These are phyloP conservation scores for Fusarium buxicola DNA, from an alignment of 2,329 filamentous ascomycete species.

Conservation along the genomic window DNA sequence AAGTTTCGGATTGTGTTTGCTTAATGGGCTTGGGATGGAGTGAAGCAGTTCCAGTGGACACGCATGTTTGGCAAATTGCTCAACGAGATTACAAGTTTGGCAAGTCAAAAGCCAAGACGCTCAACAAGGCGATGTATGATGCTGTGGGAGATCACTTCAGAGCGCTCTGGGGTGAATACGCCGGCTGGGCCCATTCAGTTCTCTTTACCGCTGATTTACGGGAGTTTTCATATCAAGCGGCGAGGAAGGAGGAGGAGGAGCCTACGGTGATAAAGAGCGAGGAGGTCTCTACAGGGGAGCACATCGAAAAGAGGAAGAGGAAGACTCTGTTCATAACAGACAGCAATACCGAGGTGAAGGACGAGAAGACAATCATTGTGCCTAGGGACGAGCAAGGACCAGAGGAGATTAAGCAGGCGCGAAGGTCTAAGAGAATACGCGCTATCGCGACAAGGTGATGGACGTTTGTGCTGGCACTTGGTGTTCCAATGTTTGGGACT, in stretches of 20 bases:
- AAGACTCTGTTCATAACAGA: slow-evolving; percentile 35
- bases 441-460: slow-evolving; percentile 27
- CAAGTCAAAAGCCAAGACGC: slow-evolving; percentile 82
- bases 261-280: slow-evolving; percentile 32
- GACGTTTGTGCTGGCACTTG: not conserved
- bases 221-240: slow-evolving; percentile 78
- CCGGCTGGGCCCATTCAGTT: slow-evolving; percentile 97
- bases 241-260: slow-evolving; percentile 26
- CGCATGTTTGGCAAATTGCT: slow-evolving; percentile 98
- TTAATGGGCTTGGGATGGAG: slow-evolving; percentile 97
- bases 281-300: slow-evolving; percentile 39
- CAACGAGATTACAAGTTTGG: slow-evolving; percentile 95
- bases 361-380: slow-evolving; percentile 24
- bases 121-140: slow-evolving; percentile 90
- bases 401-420: slow-evolving; percentile 25
- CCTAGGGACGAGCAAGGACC: slow-evolving; percentile 27
- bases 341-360: slow-evolving; percentile 28
- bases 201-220: slow-evolving; percentile 93
- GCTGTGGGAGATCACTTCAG: slow-evolving; percentile 92
- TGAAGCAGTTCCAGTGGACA: slow-evolving; percentile 95
- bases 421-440: slow-evolving; percentile 47
- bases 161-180: slow-evolving; percentile 88
- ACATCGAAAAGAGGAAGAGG: slow-evolving; percentile 43
- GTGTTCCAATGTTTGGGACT: not conserved
- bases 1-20: slow-evolving; percentile 96